Base-by-base conservation (phyloP, 768 basidiomycete species). In the Naganishia onofrii region DNA sequence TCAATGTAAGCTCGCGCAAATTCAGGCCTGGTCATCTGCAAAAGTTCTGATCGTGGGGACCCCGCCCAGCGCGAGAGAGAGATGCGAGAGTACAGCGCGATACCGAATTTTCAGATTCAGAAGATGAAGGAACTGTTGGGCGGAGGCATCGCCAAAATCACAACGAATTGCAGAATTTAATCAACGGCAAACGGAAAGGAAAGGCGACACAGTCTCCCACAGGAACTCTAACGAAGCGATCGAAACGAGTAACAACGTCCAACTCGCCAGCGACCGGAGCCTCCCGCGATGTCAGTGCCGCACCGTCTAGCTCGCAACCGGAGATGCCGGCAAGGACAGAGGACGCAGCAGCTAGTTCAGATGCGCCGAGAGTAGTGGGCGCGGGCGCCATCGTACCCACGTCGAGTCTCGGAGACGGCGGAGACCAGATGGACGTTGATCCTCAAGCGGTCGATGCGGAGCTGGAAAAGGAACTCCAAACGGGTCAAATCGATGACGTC, bases 71-170 rank as follows among this genome's bases (percentile, higher is more conserved):
- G 74, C 86, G 89, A 19, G 81, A 92, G 10, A 86, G 93, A 38
- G 95, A 99, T 78, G 86, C 88, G 28, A 85, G 88, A 28, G 85
- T 90, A 71, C 93, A 93, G 78, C 87, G 86, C 5, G 92, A 95
- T 48, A 90, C 89, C 26, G 92, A 94, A 76, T 85, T 96, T 15
- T 96, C 93, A 8, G 96, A 99, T 80, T 98, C 96, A 1, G 96
- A 99, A 73, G 96, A 99, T 78, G 96, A 99, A 82, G 94, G 92
- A 21, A 90, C 90, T 74, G 93, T 91, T 54, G 91, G 88, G 0
- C 85, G 93, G 42, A 76, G 70, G 70, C 80, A 81, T 72, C 76
- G 80, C 21, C 79, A 77, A 64, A 74, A 70, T 42, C 77, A 80
- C 69, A 65, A 65, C 21, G 64, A 66, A 42, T 36, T 60, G 54